These are phyloP conservation scores for Hypomontagnella monticulosa DNA, from an alignment of 495 filamentous ascomycete species.

Conservation along the genomic window DNA sequence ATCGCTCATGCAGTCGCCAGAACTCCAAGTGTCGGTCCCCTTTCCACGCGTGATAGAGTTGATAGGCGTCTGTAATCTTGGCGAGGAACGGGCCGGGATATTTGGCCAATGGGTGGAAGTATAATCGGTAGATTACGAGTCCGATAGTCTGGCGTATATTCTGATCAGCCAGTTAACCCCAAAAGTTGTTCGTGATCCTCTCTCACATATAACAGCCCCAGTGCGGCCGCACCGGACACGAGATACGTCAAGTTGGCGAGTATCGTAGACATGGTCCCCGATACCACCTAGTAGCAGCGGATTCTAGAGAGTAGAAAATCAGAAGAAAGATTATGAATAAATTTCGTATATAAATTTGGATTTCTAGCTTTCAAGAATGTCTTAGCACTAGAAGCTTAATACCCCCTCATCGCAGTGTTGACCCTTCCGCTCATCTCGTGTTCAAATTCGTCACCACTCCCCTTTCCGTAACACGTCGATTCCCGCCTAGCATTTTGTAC, in stretches of 20 bases:
- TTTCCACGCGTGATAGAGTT: constrained; percentile 65
- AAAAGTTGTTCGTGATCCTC: not conserved
- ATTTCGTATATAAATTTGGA: no score
- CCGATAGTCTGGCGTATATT: constrained; percentile 24
- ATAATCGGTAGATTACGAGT: constrained; percentile 61
- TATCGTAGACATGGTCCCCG: constrained; percentile 2
- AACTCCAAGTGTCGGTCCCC: constrained; percentile 70
- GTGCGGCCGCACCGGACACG: constrained; percentile 14
- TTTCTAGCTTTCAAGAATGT: no score
- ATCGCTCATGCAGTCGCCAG: constrained; percentile 64
- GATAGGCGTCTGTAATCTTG: constrained; percentile 65
- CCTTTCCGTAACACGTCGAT: not conserved
- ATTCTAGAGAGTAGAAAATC: not conserved
- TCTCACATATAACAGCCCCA: constrained; percentile 41
- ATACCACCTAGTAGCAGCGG: not conserved
- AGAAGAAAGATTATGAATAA: not conserved
- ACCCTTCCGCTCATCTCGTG: not conserved
- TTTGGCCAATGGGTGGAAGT: constrained; percentile 71
- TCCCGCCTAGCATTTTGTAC: not conserved
- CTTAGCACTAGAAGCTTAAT: no score
- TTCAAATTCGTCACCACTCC: not conserved
- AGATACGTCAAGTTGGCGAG: constrained; percentile 8
- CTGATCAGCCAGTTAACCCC: constrained; percentile 21
- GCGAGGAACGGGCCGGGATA: constrained; percentile 71
- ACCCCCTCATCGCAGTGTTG: not conserved